Evolutionary conservation across 2,329 filamentous ascomycete genomes (phyloP).

Genomic region (Chaetomium globosum): DNA sequence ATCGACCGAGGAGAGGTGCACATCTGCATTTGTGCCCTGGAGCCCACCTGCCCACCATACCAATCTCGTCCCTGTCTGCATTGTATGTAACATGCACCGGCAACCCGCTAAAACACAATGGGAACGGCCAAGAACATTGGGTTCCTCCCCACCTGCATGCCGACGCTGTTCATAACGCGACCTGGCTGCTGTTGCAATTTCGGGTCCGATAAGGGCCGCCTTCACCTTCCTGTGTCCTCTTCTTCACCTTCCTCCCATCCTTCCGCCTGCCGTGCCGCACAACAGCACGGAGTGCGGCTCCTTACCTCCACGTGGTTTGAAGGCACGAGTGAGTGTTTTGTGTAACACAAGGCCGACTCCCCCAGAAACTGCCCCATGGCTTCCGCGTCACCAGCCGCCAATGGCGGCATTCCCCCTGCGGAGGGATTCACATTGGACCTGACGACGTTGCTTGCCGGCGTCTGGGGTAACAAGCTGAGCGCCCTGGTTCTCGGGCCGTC

Average conservation of each 20-base stretch:
- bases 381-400: slow-evolving; percentile 21
- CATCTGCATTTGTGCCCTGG: slow-evolving; percentile 13
- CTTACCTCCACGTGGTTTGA: background rate
- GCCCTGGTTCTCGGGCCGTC: slow-evolving; percentile 24
- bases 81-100: slow-evolving; percentile 11
- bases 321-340: background rate
- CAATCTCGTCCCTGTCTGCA: slow-evolving; percentile 16
- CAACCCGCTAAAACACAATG: slow-evolving; percentile 16
- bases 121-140: background rate
- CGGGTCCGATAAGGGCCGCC: background rate
- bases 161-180: slow-evolving; percentile 11
- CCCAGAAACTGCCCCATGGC: slow-evolving; percentile 19
- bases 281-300: background rate
- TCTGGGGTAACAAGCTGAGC: slow-evolving; percentile 21
- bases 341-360: background rate
- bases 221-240: slow-evolving; percentile 1
- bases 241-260: background rate
- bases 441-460: slow-evolving; percentile 13
- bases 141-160: background rate
- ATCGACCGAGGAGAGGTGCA: slow-evolving; percentile 14
- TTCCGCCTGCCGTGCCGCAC: background rate
- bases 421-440: slow-evolving; percentile 5
- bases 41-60: slow-evolving; percentile 3
- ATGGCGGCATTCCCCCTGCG: slow-evolving; percentile 11
- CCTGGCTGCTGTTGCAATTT: slow-evolving; percentile 8